phyloP scores from a whole-genome alignment of 1,284 basidiomycete species.

The Marasmius oreades region DNA sequence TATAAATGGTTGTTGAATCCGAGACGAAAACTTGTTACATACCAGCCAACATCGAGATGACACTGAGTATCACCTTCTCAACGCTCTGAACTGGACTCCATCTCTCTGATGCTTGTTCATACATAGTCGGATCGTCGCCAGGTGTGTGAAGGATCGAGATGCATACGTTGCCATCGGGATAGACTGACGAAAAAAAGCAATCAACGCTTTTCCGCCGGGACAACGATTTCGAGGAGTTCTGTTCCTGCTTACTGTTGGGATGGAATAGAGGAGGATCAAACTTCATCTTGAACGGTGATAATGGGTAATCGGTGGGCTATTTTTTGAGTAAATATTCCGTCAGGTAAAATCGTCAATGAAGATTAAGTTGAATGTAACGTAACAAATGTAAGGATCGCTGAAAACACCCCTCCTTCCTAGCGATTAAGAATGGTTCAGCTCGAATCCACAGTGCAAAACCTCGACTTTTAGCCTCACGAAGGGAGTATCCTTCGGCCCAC shows the following conservation, averaged over 20 bases:
- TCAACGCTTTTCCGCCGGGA: background rate
- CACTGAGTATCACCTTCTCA: constrained; percentile 93
- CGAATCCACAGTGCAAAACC: background rate
- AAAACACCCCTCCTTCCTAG: constrained; percentile 95
- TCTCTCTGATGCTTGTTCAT: constrained; percentile 92
- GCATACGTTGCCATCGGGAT: constrained; percentile 94
- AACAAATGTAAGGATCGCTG: constrained; percentile 90
- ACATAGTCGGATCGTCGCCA: constrained; percentile 90
- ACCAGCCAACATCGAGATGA: constrained; percentile 98
- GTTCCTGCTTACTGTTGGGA: constrained; percentile 78
- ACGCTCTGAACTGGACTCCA: constrained; percentile 99
- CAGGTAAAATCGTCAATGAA: constrained; percentile 2
- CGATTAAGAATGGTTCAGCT: constrained; percentile 2
- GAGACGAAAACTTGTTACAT: constrained; percentile 18
- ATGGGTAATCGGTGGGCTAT: constrained; percentile 88
- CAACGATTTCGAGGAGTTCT: constrained; percentile 1
- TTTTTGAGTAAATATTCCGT: constrained; percentile 3
- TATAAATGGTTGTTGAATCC: constrained; percentile 9
- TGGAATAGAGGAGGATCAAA: constrained; percentile 97
- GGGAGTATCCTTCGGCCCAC: constrained; percentile 95
- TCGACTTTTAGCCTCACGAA: constrained; percentile 60
- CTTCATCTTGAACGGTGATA: constrained; percentile 97
- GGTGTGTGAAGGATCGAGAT: constrained; percentile 98
- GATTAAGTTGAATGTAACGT: constrained; percentile 31
- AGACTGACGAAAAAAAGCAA: constrained; percentile 62